Evolutionary conservation across 2,329 filamentous ascomycete genomes (phyloP), one percentile per base, ranked within the genome.

Genomic region (Byssothecium circinans): DNA sequence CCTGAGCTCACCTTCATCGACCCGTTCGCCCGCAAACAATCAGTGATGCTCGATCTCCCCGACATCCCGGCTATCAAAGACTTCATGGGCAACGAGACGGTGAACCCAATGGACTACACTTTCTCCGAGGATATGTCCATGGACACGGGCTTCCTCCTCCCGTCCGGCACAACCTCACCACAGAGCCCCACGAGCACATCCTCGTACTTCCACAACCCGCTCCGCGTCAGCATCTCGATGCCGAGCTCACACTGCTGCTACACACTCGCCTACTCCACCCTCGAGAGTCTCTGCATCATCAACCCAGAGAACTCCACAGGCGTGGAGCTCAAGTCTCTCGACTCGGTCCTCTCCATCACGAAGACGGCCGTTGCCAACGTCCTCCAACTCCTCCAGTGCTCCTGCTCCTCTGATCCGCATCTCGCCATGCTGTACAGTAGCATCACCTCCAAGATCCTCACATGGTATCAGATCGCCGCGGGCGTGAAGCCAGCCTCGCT

Each of bases 401-500:
- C 61, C 12, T 69, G 66, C 52, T 62, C 65, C 1, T 61, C 60
- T 12, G 58, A 67, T 37, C 62, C 66, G 3, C 66, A 69, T 39
- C 60, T 67, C 20, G 64, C 64, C 7, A 68, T 68, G 64, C 58
- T 69, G 2, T 69, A 68, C 55, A 61, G 61, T 4, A 67, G 64
- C 53, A 69, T 69, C 44, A 58, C 61, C 19, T 60, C 57, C 30
- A 68, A 67, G 45, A 62, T 68, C 45, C 20, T 69, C 22, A 58
- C 57, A 20, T 69, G 65, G 66, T 69, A 67, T 30, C 61, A 64
- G 17, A 64, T 64, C 12, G 61, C 62, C 8, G 63, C 56, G 2
- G 62, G 62, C 20, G 49, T 63, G 14, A 56, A 60, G 30, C 50
- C 50, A 15, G 45, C 56, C 1, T 33, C 53, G 8, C 45, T 56